Base-by-base conservation (phyloP, 2,329 filamentous ascomycete genomes). In the Arthrobotrys conoides region DNA sequence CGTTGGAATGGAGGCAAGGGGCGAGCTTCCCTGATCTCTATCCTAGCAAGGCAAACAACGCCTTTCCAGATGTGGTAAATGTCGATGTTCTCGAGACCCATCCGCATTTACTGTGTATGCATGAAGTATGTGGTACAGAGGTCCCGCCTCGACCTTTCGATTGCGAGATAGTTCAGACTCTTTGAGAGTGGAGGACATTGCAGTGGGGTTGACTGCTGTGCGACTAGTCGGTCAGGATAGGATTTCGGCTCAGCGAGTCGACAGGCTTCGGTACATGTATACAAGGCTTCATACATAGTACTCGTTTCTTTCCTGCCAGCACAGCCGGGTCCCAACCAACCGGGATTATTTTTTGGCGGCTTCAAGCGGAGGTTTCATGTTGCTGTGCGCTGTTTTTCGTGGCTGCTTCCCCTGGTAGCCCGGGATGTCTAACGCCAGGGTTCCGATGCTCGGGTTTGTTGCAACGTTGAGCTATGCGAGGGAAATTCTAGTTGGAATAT, bases 401-500 rank as follows among this genome's bases (percentile, higher is more conserved):
- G 27, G 51, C 24, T 61, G 33, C 36, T n/a, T 61, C 57, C 57
- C 57, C 57, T 61, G 57, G 57, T 44, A 16, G 33, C 10, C 57
- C 12, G 57, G 57, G 57, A 27, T 61, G 33, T 61, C 57, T 61
- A 61, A 61, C 57, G 57, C 57, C 36, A 61, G 57, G 57, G 12
- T 27, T 44, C 57, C 33, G 55, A 44, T 10, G n/a, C 57, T 61
- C 57, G 20, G 53, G 22, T 41, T 44, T 27, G 57, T 44, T 61
- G 57, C 10, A 61, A 44, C 36, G 20, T 41, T 61, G 36, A 36
- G 57, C 48, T 22, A 51, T 24, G 36, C 20, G 36, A 41, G 20
- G 20, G 3, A 24, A n/a, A 44, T 61, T 36, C 30, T 20, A n/a
- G n/a, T 8, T 38, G 12, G 53, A 61, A 61, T 61, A 61, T 41